Percentiles rank a stretch among this genome's conserved stretches.
These are phyloP conservation scores for Talaromyces sp. DNA, from an alignment of 2,329 filamentous ascomycete genomes.

Conservation along the genomic window DNA sequence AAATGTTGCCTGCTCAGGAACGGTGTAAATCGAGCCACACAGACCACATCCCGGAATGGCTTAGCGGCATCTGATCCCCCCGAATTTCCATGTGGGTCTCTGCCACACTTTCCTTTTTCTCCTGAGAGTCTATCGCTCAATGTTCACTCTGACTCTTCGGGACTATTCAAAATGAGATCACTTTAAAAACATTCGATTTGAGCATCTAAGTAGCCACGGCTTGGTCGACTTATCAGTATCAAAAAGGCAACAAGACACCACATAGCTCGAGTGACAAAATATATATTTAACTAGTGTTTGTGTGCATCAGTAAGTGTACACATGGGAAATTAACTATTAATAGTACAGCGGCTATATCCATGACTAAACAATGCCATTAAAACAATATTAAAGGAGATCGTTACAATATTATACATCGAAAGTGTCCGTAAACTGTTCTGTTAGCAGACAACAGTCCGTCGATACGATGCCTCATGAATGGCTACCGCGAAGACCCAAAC, in stretches of 20 bases:
- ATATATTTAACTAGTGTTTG: no score
- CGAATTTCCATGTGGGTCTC: constrained; percentile 7
- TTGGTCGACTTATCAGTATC: no score
- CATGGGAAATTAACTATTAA: neutral
- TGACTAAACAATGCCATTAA: neutral
- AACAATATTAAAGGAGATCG: neutral
- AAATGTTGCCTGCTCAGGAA: constrained; percentile 8
- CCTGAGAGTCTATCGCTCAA: no score
- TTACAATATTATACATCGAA: neutral
- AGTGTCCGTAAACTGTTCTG: neutral
- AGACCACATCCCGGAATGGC: neutral
- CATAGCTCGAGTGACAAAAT: neutral
- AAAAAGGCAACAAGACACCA: no score
- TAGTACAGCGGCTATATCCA: neutral
- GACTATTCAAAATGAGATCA: no score
- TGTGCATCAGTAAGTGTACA: no score
- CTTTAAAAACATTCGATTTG: no score
- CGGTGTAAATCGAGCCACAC: constrained; percentile 13
- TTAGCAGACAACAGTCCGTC: neutral
- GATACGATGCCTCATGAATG: neutral
- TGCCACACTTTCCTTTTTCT: neutral
- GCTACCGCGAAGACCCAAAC: constrained; percentile 3
- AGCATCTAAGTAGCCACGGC: no score
- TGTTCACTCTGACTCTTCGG: no score
- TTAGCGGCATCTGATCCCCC: constrained; percentile 5